These are phyloP conservation scores for Euryodendron excelsum DNA, from an alignment of 148 eudicot species.

Conservation along the genomic window DNA sequence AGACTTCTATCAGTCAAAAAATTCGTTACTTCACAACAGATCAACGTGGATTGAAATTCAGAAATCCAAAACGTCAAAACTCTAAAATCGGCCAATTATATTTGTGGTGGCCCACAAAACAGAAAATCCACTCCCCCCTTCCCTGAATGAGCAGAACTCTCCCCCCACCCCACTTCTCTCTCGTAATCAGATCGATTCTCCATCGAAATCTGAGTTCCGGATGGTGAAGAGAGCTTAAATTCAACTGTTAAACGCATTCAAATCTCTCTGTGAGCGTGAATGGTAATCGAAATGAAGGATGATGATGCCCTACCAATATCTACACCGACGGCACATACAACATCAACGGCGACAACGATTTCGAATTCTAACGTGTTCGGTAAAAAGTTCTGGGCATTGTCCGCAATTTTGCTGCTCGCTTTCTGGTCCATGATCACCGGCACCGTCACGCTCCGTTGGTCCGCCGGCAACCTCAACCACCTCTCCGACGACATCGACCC, in stretches of 20 bases:
- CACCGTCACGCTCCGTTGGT: slow-evolving; percentile 86
- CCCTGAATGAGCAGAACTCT: too few species aligned
- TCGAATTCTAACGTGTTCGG: slow-evolving; percentile 34
- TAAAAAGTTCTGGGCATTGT: slow-evolving; percentile 72
- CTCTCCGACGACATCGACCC: slow-evolving; percentile 43
- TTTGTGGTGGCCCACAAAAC: too few species aligned
- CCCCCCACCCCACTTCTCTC: too few species aligned
- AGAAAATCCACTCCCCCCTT: too few species aligned
- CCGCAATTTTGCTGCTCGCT: slow-evolving; percentile 73
- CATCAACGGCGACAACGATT: slow-evolving; percentile 38
- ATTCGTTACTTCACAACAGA: too few species aligned
- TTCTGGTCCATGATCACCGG: slow-evolving; percentile 97
- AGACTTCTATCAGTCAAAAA: too few species aligned
- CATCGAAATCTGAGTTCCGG: slow-evolving; percentile 2
- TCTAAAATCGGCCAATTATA: too few species aligned
- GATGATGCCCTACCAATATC: slow-evolving; percentile 53
- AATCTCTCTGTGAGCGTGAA: not conserved
- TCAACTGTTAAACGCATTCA: not conserved
- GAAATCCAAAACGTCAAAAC: too few species aligned
- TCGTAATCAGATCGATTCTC: too few species aligned
- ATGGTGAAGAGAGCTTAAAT: not conserved
- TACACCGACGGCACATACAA: slow-evolving; percentile 35
- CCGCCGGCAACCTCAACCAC: slow-evolving; percentile 59
- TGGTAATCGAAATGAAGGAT: slow-evolving; percentile 40
- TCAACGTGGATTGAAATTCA: too few species aligned